Base-by-base conservation (phyloP, 495 filamentous ascomycete species). In the Aspergillus baeticus region DNA sequence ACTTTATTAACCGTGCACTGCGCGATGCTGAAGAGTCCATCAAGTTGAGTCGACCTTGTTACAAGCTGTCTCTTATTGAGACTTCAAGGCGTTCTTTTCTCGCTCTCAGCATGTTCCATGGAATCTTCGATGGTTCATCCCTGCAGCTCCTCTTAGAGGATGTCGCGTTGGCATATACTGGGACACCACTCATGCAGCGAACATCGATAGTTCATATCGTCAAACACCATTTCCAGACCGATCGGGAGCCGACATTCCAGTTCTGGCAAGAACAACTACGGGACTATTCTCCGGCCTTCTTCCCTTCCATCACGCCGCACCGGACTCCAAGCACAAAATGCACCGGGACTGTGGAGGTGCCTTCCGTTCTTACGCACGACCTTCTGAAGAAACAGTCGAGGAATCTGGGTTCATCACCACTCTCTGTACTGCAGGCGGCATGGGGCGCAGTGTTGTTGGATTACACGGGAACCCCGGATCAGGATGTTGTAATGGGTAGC, bases 71-170 rank as follows among this genome's bases (percentile, higher is more conserved):
- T n/a, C 43, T 83, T 8, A 43, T 79, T n/a, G 41, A 59, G 13
- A 63, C 66, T 8, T 43, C 54, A 5, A 39, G 48, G 0, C 56
- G 55, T 6, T 61, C 53, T 2, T 53, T 76, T 0, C 61, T 91
- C 4, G 64, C 90, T 1, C 63, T 92, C 17, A 91, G 89, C 11
- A 83, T 92, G 44, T 80, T 89, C 3, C 90, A 94, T 66, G 89
- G 88, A 0, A 75, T 92, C 34, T 92, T 92, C 58, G 90, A 94
- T 64, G 90, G 90, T 8, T 87, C 81, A 75, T 91, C 87, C 8
- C 70, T 92, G 11, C 69, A 74, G 13, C 73, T 88, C 8, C 68
- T 94, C 10, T 86, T 91, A 59, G 69, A 79, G 37, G 87, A 91
- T 53, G 81, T 94, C 0, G 33, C 58, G 23, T 61, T 55, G 10